Evolutionary conservation across 1,284 basidiomycete genomes (phyloP).

Genomic region (Mycosarcoma mackinlayi): DNA sequence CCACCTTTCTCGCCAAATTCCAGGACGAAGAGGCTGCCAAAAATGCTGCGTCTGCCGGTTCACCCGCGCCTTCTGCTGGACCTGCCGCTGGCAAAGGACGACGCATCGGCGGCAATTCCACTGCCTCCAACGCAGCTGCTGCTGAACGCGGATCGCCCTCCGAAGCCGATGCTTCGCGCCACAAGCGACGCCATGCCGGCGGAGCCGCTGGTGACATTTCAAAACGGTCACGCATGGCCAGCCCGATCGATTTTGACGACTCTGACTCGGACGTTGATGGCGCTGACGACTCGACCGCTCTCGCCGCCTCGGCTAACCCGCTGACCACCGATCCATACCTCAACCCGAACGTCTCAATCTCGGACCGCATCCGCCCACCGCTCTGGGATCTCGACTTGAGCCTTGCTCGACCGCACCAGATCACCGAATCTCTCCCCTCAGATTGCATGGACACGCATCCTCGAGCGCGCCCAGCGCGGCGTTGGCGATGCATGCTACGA

Average conservation of each 20-base stretch:
- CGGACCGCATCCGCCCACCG: slow-evolving; percentile 32
- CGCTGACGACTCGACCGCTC: neutral
- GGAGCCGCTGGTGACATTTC: slow-evolving; percentile 30
- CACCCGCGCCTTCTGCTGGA: slow-evolving; percentile 41
- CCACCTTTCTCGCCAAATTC: slow-evolving; percentile 60
- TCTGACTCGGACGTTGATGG: slow-evolving; percentile 15
- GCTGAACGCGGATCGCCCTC: slow-evolving; percentile 32
- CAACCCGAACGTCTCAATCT: slow-evolving; percentile 25
- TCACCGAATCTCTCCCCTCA: slow-evolving; percentile 35
- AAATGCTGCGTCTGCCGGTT: slow-evolving; percentile 27
- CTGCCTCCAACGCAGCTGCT: slow-evolving; percentile 8
- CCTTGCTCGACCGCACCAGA: slow-evolving; percentile 24
- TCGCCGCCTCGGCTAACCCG: slow-evolving; percentile 18
- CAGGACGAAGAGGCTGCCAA: slow-evolving; percentile 62
- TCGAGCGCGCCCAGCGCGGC: slow-evolving; percentile 58
- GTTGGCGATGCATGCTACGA: slow-evolving; percentile 64
- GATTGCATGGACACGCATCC: slow-evolving; percentile 57
- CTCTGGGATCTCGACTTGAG: slow-evolving; percentile 54
- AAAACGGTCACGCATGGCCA: slow-evolving; percentile 45
- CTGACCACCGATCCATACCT: slow-evolving; percentile 39
- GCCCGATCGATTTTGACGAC: slow-evolving; percentile 40
- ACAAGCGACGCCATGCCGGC: slow-evolving; percentile 23
- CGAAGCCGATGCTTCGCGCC: slow-evolving; percentile 22
- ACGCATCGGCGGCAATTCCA: slow-evolving; percentile 14
- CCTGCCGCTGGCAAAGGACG: slow-evolving; percentile 23